phyloP scores from a whole-genome alignment of 495 filamentous ascomycete genomes.

The Tuber calosporum region DNA sequence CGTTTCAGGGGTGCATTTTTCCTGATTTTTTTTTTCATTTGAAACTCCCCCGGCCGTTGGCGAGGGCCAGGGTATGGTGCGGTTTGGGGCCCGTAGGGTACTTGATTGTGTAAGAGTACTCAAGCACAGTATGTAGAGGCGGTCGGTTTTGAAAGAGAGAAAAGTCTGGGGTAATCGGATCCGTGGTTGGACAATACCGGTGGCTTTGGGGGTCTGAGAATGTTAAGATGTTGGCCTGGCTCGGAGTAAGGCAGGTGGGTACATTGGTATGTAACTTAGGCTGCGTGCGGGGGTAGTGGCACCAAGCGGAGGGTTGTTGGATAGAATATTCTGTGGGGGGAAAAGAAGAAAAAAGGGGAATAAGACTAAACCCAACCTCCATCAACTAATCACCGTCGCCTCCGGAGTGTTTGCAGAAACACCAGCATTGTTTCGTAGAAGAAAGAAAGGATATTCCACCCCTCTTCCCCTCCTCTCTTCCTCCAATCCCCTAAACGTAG shows the following conservation, averaged over 20 bases:
- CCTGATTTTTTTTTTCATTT: background rate
- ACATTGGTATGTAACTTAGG: background rate
- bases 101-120: background rate
- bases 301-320: background rate
- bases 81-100: background rate
- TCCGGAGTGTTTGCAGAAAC: background rate
- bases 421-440: background rate
- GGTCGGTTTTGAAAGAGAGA: background rate
- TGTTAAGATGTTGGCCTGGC: background rate
- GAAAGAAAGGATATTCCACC: background rate
- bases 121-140: background rate
- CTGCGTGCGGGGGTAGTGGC: background rate
- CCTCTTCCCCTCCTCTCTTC: background rate
- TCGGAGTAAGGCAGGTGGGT: background rate
- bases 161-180: background rate
- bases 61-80: background rate
- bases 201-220: background rate
- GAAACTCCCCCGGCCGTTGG: background rate
- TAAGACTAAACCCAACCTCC: background rate
- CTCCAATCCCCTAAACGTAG: background rate
- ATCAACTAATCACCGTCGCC: background rate
- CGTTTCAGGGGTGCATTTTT: background rate
- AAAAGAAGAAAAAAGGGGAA: background rate
- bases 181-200: constrained; percentile 1
- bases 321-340: background rate